phyloP scores from a whole-genome alignment of 352 stramenopile species.

The Thraustochytrium aureum region DNA sequence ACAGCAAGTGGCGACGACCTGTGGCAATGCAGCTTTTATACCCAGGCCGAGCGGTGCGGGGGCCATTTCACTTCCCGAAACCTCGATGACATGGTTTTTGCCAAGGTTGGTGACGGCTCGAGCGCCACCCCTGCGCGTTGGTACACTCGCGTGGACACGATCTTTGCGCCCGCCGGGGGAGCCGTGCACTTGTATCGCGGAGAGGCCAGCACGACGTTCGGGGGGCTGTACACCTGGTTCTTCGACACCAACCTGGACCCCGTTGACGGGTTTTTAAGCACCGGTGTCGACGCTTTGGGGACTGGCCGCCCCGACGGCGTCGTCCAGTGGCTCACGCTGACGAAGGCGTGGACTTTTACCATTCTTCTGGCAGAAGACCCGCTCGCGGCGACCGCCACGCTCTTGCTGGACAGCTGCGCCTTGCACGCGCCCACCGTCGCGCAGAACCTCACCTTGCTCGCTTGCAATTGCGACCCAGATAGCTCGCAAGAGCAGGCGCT shows the following conservation, averaged over 20 bases:
- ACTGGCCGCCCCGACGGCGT: slow-evolving; percentile 20
- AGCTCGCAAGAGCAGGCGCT: background rate
- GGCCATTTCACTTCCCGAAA: slow-evolving; percentile 19
- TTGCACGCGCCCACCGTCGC: background rate
- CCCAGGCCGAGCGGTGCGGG: background rate
- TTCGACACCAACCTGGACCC: slow-evolving; percentile 51
- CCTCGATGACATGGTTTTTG: background rate
- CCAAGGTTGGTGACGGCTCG: background rate
- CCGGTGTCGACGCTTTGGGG: slow-evolving; percentile 13
- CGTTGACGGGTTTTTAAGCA: slow-evolving; percentile 25
- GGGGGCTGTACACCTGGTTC: slow-evolving; percentile 32
- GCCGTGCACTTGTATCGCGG: slow-evolving; percentile 48
- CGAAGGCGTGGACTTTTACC: slow-evolving; percentile 10
- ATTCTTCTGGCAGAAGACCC: slow-evolving; percentile 31
- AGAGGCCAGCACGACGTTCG: background rate
- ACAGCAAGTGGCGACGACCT: background rate
- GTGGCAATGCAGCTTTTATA: slow-evolving; percentile 2
- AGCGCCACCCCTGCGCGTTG: background rate
- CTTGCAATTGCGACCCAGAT: slow-evolving; percentile 7
- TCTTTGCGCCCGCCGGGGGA: background rate
- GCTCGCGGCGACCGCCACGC: background rate
- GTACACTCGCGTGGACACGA: slow-evolving; percentile 41
- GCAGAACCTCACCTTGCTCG: slow-evolving; percentile 10
- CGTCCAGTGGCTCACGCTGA: slow-evolving; percentile 6
- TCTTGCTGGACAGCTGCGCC: background rate